Evolutionary conservation across 306 rosid genomes (phyloP).

Genomic region (Glycyrrhiza uralensis): DNA sequence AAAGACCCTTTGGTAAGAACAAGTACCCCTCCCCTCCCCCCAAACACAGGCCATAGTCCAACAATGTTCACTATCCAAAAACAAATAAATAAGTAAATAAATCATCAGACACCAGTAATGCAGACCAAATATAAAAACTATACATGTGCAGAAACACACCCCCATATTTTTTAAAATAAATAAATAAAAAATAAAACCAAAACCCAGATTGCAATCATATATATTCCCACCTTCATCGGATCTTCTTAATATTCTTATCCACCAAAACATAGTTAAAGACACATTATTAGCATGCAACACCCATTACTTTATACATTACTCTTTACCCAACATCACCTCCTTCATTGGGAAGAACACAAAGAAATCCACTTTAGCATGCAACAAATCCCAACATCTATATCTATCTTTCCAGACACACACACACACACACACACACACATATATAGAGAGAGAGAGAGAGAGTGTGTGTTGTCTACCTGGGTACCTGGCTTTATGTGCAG

Average conservation of each 20-base stretch:
- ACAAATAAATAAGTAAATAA: neutral
- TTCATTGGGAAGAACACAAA: constrained; percentile 28
- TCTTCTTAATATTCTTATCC: constrained; percentile 45
- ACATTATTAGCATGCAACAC: constrained; percentile 26
- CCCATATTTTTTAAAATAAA: neutral
- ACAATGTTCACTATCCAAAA: neutral
- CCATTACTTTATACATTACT: constrained; percentile 22
- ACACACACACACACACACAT: too few relatives aligned
- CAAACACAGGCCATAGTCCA: neutral
- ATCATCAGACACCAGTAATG: constrained; percentile 24
- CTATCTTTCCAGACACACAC: neutral
- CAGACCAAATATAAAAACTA: constrained; percentile 7
- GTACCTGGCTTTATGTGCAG: neutral
- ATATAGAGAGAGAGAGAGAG: neutral
- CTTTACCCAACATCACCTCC: neutral
- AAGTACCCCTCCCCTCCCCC: neutral
- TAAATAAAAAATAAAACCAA: neutral
- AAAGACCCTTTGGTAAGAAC: neutral
- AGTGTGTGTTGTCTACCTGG: neutral
- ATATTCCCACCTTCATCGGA: constrained; percentile 37
- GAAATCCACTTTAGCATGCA: neutral
- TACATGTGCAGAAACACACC: constrained; percentile 37
- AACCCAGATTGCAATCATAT: constrained; percentile 45
- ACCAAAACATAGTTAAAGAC: constrained; percentile 18
- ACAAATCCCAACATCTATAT: constrained; percentile 25